Base-by-base conservation (phyloP, 83 land plant species). In the Isoetes engelmannii region DNA sequence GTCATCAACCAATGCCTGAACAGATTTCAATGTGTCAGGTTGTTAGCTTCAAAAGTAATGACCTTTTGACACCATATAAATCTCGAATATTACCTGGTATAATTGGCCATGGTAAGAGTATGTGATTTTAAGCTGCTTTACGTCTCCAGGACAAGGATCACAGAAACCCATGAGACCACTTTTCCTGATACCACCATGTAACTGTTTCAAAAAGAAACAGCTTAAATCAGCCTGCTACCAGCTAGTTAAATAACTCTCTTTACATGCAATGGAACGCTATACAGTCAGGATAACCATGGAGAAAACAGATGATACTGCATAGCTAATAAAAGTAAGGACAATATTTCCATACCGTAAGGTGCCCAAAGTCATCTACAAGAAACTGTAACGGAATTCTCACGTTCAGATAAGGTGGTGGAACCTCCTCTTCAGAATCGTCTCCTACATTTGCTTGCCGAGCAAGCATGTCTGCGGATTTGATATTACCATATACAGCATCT, bases 161-260 rank as follows among this genome's bases (percentile, higher is more conserved):
- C 89, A 91, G 56, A 95, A 95, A 6, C 99, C 99, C 94, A 95
- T 89, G 10, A 95, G 86, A 6, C 99, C 99, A 4, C 94, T 84
- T 66, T 95, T 95, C 83, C 89, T 92, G 45, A 95, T 85, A 37
- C 97, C 99, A 21, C 81, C 84, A 48, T 91, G 94, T 57, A 95
- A 87, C 99, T 94, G 86, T 61, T 28, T 28, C 37, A 28, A 28
- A 28, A 28, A 28, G 37, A 28, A 28, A 28, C 37, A 28, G 37
- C 37, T 28, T 28, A 28, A 0, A 28, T 28, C 37, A 28, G 2
- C 37, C 0, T 28, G 37, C 37, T 28, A 28, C 37, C 37, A 28
- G 37, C 37, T 28, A 28, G 37, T 28, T 28, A 28, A 0, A 28
- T 2, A 28, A 28, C 37, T 28, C 37, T 28, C 2, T 28, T 28